Evolutionary conservation across 768 basidiomycete species (phyloP).

Genomic region (Mycena maculata): DNA sequence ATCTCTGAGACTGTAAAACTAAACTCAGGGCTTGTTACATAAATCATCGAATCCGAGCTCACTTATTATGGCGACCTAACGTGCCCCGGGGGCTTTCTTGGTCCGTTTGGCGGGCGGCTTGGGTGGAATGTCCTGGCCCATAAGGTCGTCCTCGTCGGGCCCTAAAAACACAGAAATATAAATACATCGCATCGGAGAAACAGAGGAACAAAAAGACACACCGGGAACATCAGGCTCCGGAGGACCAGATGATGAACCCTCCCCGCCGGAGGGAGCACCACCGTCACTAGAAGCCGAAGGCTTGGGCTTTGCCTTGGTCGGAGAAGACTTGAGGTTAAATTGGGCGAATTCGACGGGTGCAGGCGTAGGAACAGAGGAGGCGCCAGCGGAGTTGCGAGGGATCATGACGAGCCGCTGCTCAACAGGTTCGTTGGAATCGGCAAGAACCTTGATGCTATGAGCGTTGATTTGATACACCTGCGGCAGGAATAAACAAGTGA

Average conservation of each 20-base stretch:
- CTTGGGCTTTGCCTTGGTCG: neutral
- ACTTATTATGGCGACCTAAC: no score
- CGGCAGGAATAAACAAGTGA: neutral
- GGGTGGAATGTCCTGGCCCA: no score
- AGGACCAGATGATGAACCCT: neutral
- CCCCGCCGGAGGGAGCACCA: neutral
- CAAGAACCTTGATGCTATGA: neutral
- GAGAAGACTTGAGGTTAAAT: neutral
- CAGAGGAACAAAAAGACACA: no score
- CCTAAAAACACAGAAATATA: no score
- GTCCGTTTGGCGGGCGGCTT: no score
- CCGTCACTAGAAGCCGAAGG: neutral
- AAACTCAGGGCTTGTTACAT: no score
- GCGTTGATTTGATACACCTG: slow-evolving; percentile 3
- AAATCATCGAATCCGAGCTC: no score
- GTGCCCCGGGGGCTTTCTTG: no score
- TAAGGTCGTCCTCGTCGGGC: no score
- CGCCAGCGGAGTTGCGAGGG: neutral
- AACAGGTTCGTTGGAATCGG: neutral
- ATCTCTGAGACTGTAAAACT: no score
- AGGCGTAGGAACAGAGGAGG: neutral
- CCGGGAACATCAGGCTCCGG: no score
- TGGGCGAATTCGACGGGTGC: neutral
- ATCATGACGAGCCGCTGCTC: neutral
- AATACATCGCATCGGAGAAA: no score